Evolutionary conservation across 352 stramenopile genomes (phyloP).

Genomic region (Aphanomyces stellatus): DNA sequence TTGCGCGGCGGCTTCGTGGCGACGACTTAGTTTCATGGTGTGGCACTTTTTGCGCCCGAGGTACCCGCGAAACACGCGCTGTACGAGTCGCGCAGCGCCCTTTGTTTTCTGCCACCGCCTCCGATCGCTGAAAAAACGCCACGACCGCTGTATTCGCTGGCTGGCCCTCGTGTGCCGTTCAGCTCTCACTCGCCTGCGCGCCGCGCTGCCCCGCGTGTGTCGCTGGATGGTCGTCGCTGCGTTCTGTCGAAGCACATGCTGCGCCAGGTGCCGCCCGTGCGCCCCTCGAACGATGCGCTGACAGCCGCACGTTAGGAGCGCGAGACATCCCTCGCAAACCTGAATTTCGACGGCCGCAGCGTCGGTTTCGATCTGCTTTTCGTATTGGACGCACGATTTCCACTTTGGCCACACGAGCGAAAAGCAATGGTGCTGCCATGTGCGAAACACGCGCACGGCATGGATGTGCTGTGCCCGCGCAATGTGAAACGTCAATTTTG

Average conservation of each 20-base stretch:
- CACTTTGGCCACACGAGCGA: neutral
- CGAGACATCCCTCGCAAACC: neutral
- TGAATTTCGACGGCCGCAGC: conserved; percentile 38
- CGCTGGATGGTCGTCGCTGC: conserved; percentile 9
- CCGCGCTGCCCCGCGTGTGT: neutral
- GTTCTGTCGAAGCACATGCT: neutral
- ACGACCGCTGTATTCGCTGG: conserved; percentile 29
- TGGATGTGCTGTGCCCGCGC: neutral
- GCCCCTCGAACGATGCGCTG: conserved; percentile 26
- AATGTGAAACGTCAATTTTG: conserved; percentile 32
- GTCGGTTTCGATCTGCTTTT: conserved; percentile 20
- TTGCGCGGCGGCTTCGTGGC: conserved; percentile 18
- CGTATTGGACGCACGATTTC: neutral
- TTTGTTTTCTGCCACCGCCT: conserved; percentile 31
- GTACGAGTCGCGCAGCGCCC: conserved; percentile 20
- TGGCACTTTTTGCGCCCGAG: conserved; percentile 21
- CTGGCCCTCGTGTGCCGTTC: conserved; percentile 21
- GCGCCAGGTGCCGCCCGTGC: conserved; percentile 10
- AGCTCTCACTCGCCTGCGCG: neutral
- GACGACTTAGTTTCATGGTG: neutral
- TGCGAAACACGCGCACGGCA: neutral
- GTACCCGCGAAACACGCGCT: conserved; percentile 34
- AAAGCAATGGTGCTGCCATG: conserved; percentile 2
- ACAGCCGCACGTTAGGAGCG: neutral
- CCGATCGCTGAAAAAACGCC: conserved; percentile 23